A percentile compares a stretch with the other conserved stretches of the same genome.
Conservation (phyloP, 2,329 filamentous ascomycete species). For the Basipetospora chlamydospora region DNA sequence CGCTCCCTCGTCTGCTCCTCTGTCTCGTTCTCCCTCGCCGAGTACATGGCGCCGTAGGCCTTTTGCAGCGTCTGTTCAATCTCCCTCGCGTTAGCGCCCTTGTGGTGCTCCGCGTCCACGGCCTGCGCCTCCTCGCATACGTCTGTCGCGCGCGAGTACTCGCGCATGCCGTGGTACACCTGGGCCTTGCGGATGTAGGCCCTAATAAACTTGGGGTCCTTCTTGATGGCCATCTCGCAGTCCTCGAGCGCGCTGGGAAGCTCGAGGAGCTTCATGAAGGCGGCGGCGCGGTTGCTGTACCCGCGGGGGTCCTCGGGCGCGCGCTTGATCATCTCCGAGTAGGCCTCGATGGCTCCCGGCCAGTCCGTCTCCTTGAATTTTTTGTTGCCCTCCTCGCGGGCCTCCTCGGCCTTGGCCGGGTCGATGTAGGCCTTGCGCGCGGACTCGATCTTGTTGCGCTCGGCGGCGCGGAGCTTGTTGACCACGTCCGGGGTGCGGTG, state of each 20-base stretch:
- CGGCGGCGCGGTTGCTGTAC: slow-evolving; percentile 93
- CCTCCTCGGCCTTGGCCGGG: slow-evolving; percentile 85
- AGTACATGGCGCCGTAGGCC: slow-evolving; percentile 79
- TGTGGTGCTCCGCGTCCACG: slow-evolving; percentile 55
- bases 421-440: slow-evolving; percentile 74
- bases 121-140: slow-evolving; percentile 67
- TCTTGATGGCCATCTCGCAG: slow-evolving; percentile 82
- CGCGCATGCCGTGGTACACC: slow-evolving; percentile 91
- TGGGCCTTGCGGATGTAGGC: slow-evolving; percentile 96
- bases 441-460: slow-evolving; percentile 69
- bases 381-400: slow-evolving; percentile 83
- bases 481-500: slow-evolving; percentile 92
- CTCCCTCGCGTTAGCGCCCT: slow-evolving; percentile 70
- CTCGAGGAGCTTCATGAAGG: slow-evolving; percentile 90
- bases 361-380: slow-evolving; percentile 97
- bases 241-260: slow-evolving; percentile 90
- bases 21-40: slow-evolving; percentile 81
- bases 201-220: slow-evolving; percentile 81
- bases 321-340: slow-evolving; percentile 93
- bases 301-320: slow-evolving; percentile 84
- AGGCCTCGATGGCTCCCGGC: slow-evolving; percentile 86
- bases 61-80: slow-evolving; percentile 93
- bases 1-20: slow-evolving; percentile 92
- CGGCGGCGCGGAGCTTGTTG: slow-evolving; percentile 77
- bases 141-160: slow-evolving; percentile 91